Conservation (phyloP, 2,329 filamentous ascomycete genomes). For the Myrmaecium sp. region DNA sequence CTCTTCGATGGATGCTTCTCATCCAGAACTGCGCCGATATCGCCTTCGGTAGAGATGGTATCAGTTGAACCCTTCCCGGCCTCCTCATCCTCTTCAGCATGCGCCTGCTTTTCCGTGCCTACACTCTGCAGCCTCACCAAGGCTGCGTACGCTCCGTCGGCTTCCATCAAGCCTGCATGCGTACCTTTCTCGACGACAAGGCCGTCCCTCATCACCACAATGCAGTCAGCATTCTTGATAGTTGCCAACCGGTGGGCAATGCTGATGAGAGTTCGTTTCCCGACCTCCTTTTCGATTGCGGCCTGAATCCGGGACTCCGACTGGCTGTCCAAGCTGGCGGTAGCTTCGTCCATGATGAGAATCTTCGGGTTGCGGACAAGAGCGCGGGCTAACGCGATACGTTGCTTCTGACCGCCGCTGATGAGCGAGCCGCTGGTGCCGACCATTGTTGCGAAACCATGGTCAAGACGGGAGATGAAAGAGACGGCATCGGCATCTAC, state of each 20-base stretch:
- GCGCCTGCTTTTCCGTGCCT: constrained; percentile 6
- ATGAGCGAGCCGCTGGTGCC: constrained; percentile 38
- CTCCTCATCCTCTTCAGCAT: too few species aligned
- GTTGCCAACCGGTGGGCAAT: constrained; percentile 24
- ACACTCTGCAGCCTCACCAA: constrained; percentile 31
- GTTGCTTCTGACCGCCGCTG: constrained; percentile 41
- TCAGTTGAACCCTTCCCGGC: too few species aligned
- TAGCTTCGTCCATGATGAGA: constrained; percentile 45
- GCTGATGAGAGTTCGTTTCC: constrained; percentile 19
- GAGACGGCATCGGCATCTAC: constrained; percentile 39
- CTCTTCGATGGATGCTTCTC: constrained; percentile 7
- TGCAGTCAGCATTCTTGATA: constrained; percentile 18
- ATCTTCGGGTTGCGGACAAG: constrained; percentile 40
- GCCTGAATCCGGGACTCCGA: constrained; percentile 38
- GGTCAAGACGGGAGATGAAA: constrained; percentile 38
- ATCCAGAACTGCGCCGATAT: constrained; percentile 9
- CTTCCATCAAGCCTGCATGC: constrained; percentile 16
- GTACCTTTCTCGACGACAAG: constrained; percentile 20
- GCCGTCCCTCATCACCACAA: constrained; percentile 22
- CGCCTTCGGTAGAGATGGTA: constrained; percentile 9
- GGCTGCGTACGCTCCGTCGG: constrained; percentile 28
- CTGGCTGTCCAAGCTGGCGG: constrained; percentile 41
- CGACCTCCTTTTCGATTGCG: constrained; percentile 17
- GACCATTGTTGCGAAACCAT: constrained; percentile 31
- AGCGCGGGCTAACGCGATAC: constrained; percentile 39